phyloP scores from a whole-genome alignment of 768 basidiomycete genomes.

The Pisolithus marmoratus region DNA sequence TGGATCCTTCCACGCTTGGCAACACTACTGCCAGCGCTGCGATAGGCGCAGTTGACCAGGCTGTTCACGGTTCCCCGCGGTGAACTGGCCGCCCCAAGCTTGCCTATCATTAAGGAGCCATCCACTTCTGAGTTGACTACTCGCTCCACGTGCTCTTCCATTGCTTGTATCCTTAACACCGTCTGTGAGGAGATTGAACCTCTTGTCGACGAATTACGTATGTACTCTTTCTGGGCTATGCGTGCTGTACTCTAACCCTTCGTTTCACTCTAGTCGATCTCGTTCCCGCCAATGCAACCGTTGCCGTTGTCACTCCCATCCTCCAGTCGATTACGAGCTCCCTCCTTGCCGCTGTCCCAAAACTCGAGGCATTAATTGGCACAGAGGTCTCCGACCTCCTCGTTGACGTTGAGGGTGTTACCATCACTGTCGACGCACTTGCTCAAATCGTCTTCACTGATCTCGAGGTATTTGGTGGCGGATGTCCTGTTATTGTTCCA shows the following conservation, averaged over 20 bases:
- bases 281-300: constrained; percentile 18
- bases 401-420: constrained; percentile 15
- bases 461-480: constrained; percentile 14
- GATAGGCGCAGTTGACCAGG: no score
- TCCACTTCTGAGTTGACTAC: no score
- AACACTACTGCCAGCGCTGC: no score
- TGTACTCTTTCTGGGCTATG: no score
- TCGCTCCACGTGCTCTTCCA: no score
- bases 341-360: constrained; percentile 15
- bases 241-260: not conserved
- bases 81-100: no score
- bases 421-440: constrained; percentile 22
- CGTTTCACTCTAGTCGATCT: constrained; percentile 16
- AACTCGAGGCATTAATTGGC: constrained; percentile 24
- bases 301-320: constrained; percentile 14
- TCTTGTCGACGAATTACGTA: no score
- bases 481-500: not conserved
- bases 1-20: constrained; percentile 26
- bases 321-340: constrained; percentile 18
- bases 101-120: no score
- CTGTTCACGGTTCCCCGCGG: no score
- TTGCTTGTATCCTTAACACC: no score
- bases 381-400: constrained; percentile 19
- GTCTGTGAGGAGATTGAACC: no score
- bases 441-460: constrained; percentile 18